Conservation (phyloP, 306 rosid species). For the Prunus mongolica region DNA sequence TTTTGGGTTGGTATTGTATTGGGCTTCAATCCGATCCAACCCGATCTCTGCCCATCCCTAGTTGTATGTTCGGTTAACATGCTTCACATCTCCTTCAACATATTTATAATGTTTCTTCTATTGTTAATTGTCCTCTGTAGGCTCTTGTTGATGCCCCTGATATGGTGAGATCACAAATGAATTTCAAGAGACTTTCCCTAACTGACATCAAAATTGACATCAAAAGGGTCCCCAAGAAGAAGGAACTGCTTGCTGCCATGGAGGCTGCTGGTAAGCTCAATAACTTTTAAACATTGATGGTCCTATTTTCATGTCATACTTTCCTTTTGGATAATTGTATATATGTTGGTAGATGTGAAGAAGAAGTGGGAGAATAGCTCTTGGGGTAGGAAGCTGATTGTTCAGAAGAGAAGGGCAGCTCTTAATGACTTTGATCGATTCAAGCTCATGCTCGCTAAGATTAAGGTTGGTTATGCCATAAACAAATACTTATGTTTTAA, state of each 20-base stretch:
- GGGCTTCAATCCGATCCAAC: neutral
- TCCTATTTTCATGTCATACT: neutral
- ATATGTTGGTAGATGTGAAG: conserved; percentile 59
- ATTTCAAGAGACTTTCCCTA: conserved; percentile 83
- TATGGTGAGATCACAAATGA: conserved; percentile 66
- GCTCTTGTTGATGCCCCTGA: conserved; percentile 93
- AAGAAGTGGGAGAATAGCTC: conserved; percentile 97
- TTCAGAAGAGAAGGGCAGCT: conserved; percentile 72
- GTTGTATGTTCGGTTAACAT: neutral
- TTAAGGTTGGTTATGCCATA: conserved; percentile 48
- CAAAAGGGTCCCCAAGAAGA: conserved; percentile 89
- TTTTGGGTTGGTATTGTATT: neutral
- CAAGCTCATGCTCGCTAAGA: conserved; percentile 90
- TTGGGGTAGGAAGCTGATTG: conserved; percentile 91
- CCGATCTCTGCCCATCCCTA: neutral
- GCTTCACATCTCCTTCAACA: conserved; percentile 7
- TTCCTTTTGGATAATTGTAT: neutral
- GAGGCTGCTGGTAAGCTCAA: conserved; percentile 66
- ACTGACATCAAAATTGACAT: conserved; percentile 85
- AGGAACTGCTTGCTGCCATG: conserved; percentile 85
- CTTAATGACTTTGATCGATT: conserved; percentile 89
- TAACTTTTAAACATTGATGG: neutral
- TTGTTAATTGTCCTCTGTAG: conserved; percentile 24
- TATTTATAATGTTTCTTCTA: neutral
- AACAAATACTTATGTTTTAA: neutral